Base-by-base conservation (phyloP, 2,329 filamentous ascomycete genomes). In the Colletotrichum sp. region DNA sequence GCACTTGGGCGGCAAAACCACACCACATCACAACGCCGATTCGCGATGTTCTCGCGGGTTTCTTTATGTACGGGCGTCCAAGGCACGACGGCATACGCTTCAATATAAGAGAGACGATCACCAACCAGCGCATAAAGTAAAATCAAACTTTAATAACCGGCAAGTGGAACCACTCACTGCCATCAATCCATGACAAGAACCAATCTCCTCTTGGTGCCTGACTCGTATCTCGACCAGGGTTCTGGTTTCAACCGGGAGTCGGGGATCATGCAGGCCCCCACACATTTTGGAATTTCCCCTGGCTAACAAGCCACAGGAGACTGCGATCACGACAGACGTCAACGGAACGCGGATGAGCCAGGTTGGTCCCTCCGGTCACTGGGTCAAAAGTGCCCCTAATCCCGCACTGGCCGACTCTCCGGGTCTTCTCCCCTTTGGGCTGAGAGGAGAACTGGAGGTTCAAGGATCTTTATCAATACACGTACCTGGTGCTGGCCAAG, bases 101-200 rank as follows among this genome's bases (percentile, higher is more conserved):
- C 48, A 57, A 69, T 73, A 32, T 69, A 65, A 34, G 24, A 59
- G 68, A 73, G 70, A 68, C 70, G 64, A 75, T 73, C 70, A 59
- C 24, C 36, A 44, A 65, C 73, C 34, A 62, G 65, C 70, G 73
- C 74, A 76, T 74, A 74, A 76, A 76, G 74, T 69, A 74, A 74
- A 73, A 66, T 62, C 70, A 76, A 76, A 76, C 70, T 76, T 60
- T 73, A 68, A 65, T 69, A 59, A 74, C 26, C 70, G 74, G 70
- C 70, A 76, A 74, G 74, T 76, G 74, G 74, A 74, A 75, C 70
- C 34, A 15, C 22, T 69, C 28, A 30, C 16, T 57, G 44, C 39
- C 30, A 34, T 68, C 39, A 52, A 44, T 26, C 64, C 73, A 55
- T 75, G 71, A 18, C 36, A 57, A 32, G 26, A 65, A 18, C 74